Evolutionary conservation across 768 basidiomycete genomes (phyloP).

Genomic region (Leucosporidium scottii): DNA sequence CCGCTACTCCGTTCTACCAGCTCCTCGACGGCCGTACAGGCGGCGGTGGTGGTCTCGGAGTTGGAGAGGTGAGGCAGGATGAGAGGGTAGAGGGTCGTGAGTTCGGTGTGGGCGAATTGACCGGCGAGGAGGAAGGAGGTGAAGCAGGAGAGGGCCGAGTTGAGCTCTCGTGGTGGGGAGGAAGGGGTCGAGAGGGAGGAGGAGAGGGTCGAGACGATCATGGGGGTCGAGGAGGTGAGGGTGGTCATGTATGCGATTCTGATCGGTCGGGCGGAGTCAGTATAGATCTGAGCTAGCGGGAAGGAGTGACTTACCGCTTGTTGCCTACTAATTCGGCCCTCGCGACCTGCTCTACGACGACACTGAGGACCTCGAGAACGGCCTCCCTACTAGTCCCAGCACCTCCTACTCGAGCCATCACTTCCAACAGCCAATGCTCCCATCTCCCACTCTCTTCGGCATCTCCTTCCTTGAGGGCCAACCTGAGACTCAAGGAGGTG

Average conservation of each 20-base stretch:
- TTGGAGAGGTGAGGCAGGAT: constrained; percentile 29
- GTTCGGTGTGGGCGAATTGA: constrained; percentile 25
- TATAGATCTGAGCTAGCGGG: not conserved
- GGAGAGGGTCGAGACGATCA: constrained; percentile 29
- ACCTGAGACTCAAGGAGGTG: not conserved
- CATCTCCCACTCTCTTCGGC: constrained; percentile 6
- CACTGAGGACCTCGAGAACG: constrained; percentile 28
- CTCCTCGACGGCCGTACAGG: constrained; percentile 32
- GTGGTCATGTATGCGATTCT: constrained; percentile 33
- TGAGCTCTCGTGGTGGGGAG: constrained; percentile 13
- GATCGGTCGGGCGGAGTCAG: not conserved
- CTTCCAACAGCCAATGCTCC: constrained; percentile 27
- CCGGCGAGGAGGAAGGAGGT: constrained; percentile 29
- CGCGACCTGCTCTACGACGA: constrained; percentile 32
- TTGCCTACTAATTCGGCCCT: constrained; percentile 34
- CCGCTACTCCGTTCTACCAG: constrained; percentile 32
- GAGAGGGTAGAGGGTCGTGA: constrained; percentile 34
- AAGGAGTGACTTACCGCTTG: constrained; percentile 17
- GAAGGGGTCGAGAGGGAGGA: constrained; percentile 30
- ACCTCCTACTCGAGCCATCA: constrained; percentile 13
- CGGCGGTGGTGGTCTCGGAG: constrained; percentile 13
- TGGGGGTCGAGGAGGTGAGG: constrained; percentile 28
- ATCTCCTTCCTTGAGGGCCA: not conserved
- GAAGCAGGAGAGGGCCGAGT: constrained; percentile 31
- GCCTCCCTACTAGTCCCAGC: constrained; percentile 20